These are phyloP conservation scores for Intubia oerlemansii DNA, from an alignment of 2,329 filamentous ascomycete genomes.

Conservation along the genomic window DNA sequence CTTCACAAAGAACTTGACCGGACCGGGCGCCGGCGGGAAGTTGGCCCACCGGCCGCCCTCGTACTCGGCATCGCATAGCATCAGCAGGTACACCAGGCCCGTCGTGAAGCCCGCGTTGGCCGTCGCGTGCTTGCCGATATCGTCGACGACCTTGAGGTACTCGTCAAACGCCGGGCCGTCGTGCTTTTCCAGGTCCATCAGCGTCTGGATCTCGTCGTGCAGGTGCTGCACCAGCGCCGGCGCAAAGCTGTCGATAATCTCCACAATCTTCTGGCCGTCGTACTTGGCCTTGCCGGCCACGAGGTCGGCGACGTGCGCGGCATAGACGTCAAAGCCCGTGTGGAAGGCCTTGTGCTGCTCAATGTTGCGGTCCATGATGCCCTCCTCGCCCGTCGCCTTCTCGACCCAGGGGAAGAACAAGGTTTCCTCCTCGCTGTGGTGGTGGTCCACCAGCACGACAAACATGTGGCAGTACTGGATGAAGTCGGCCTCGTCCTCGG, in stretches of 20 bases:
- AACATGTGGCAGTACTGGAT: conserved; percentile 11
- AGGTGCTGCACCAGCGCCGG: conserved; percentile 15
- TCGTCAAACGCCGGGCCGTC: conserved; percentile 12
- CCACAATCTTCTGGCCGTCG: conserved; percentile 12
- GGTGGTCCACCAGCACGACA: conserved; percentile 10
- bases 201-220: conserved; percentile 16
- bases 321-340: conserved; percentile 15
- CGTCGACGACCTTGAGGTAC: conserved; percentile 5
- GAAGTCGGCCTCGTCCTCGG: conserved; percentile 15
- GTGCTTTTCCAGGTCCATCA: conserved; percentile 14
- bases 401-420: conserved; percentile 15
- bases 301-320: conserved; percentile 11
- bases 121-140: conserved; percentile 9
- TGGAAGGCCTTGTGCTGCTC: conserved; percentile 15
- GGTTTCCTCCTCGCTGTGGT: conserved; percentile 15
- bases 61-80: conserved; percentile 9
- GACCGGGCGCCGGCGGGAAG: conserved; percentile 9
- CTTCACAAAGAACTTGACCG: conserved; percentile 8
- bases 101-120: conserved; percentile 7
- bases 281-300: not conserved
- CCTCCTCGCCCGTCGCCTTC: conserved; percentile 9
- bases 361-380: conserved; percentile 14
- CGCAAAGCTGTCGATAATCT: conserved; percentile 16
- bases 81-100: conserved; percentile 8
- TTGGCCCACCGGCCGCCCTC: conserved; percentile 14